Evolutionary conservation across 495 filamentous ascomycete species (phyloP), one percentile per base, ranked within the genome.

Genomic region (Penicillium lividum): DNA sequence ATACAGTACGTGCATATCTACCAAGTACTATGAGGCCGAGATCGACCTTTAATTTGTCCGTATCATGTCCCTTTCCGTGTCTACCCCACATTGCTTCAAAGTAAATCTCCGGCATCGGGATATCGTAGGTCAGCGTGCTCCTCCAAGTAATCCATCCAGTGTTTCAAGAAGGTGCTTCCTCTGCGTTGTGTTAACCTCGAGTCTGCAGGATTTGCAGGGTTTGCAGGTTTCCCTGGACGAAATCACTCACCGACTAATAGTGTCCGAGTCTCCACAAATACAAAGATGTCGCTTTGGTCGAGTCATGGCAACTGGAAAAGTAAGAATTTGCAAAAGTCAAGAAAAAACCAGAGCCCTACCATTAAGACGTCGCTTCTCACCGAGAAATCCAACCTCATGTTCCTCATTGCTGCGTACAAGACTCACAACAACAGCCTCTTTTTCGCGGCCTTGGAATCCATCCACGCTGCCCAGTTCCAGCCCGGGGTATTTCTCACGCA

Each of bases 371-470:
- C 94, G 79, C 75, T 92, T 93, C 76, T 99, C 94, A n/a, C 84
- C 90, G 50, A 99, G 75, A 68, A 99, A 98, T 13, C 94, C 94
- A 10, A 96, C 92, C 73, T 97, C 92, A 28, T 87, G 82, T 52
- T 89, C 85, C 18, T 82, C 63, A 73, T 98, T 98, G 73, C 92
- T 97, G 61, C 94, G 80, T 38, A 99, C 94, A 25, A 97, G 79
- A 69, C 85, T 92, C 16, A 99, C 85, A 33, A 99, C 84, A 38
- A 99, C 88, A 3, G 89, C 94, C 70, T 99, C 94, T 73, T 99
- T 98, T 74, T 99, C 94, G 11, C 94, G 82, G 38, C 94, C 94
- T 69, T 99, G 94, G 69, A 99, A 99, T 7, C 92, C 93, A 73
- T 99, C 94, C 3, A 99, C 91, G 63, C 89, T 96, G 28, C 94